phyloP scores from a whole-genome alignment of 164 flowering plant genomes.

The Taxillus chinensis region DNA sequence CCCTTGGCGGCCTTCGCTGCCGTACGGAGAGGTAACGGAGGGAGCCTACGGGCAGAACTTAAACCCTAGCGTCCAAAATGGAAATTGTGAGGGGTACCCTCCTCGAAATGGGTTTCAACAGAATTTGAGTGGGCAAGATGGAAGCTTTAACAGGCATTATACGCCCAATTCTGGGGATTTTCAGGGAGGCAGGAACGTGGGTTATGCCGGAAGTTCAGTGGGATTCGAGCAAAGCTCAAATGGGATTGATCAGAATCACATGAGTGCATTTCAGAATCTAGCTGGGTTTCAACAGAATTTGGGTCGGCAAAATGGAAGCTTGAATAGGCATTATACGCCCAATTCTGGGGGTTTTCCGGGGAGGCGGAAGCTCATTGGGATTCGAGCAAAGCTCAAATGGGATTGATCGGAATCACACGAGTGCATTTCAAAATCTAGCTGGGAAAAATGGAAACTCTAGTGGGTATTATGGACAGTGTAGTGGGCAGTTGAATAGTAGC shows the following conservation, averaged over 20 bases:
- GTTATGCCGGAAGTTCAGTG: not conserved
- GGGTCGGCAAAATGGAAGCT: not conserved
- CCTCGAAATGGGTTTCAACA: constrained; percentile 5
- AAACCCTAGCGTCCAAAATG: not conserved
- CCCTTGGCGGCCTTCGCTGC: too few species aligned
- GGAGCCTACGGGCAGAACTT: not conserved
- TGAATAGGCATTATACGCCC: not conserved
- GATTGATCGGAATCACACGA: not conserved
- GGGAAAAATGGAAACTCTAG: not conserved
- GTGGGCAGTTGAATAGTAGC: not conserved
- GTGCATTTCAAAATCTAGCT: not conserved
- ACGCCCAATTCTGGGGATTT: constrained; percentile 7
- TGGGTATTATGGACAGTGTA: not conserved
- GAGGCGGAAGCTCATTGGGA: not conserved
- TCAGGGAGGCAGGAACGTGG: not conserved
- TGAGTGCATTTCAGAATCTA: not conserved
- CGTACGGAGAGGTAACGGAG: too few species aligned
- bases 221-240: too few species aligned
- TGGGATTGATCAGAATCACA: not conserved
- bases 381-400: not conserved
- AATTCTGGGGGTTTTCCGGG: constrained; percentile 4
- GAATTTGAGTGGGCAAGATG: constrained; percentile 4
- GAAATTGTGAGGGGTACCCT: too few species aligned
- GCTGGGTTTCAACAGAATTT: constrained; percentile 7
- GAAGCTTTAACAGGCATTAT: not conserved